Evolutionary conservation across 2,329 filamentous ascomycete genomes (phyloP).

Genomic region (Aspergillus luchuensis): DNA sequence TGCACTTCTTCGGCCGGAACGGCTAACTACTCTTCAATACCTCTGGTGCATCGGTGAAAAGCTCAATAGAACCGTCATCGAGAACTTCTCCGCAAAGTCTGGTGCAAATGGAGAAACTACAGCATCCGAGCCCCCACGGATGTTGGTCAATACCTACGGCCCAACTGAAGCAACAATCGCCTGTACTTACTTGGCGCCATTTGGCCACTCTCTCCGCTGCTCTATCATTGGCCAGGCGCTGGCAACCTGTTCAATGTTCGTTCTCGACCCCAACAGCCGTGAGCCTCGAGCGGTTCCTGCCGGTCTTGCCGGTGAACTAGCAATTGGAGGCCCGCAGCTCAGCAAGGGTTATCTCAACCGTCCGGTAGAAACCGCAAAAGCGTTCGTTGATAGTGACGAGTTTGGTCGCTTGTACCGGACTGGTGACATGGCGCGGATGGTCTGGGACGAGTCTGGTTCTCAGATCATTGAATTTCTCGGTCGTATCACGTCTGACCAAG

Average conservation of each 20-base stretch:
- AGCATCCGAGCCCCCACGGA: constrained; percentile 6
- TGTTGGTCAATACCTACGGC: constrained; percentile 38
- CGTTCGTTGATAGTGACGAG: constrained; percentile 28
- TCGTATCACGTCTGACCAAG: constrained; percentile 74
- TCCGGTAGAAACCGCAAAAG: constrained; percentile 26
- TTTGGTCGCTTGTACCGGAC: constrained; percentile 53
- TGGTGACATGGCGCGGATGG: constrained; percentile 56
- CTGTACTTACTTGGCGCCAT: constrained; percentile 28
- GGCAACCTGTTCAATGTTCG: constrained; percentile 38
- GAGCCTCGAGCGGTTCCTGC: constrained; percentile 40
- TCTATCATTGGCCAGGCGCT: constrained; percentile 42
- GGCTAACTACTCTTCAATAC: constrained; percentile 28
- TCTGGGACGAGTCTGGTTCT: constrained; percentile 57
- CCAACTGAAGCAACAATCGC: constrained; percentile 37
- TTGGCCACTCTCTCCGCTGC: constrained; percentile 27
- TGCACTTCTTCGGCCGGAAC: constrained; percentile 33
- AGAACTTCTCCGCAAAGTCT: constrained; percentile 29
- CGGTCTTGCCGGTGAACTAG: constrained; percentile 50
- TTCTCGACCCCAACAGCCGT: constrained; percentile 28
- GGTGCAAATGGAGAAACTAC: background rate
- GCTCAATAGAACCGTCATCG: constrained; percentile 35
- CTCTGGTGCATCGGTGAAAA: constrained; percentile 42
- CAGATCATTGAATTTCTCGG: constrained; percentile 73
- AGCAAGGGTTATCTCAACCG: constrained; percentile 34
- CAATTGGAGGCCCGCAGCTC: constrained; percentile 40